Percentiles rank a stretch among this genome's conserved stretches.
Conservation (phyloP, 768 basidiomycete genomes). For the Candolleomyces aberdarensis region DNA sequence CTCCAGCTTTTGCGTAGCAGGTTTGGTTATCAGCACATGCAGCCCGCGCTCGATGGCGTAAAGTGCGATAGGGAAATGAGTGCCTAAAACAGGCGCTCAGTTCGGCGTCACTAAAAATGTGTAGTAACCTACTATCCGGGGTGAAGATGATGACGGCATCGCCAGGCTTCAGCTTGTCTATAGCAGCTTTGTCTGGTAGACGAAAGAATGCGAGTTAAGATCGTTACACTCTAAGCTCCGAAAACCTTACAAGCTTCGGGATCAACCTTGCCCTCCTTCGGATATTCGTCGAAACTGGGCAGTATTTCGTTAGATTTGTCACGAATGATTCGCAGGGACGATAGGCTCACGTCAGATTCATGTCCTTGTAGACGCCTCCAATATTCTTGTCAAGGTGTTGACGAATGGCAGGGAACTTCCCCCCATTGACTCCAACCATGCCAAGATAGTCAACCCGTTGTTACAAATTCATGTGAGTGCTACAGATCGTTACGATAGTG, state of each 20-base stretch:
- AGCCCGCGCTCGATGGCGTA: slow-evolving; percentile 84
- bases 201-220: neutral
- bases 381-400: slow-evolving; percentile 82
- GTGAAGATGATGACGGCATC: slow-evolving; percentile 94
- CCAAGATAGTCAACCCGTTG: slow-evolving; percentile 63
- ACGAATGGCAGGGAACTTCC: slow-evolving; percentile 84
- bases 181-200: slow-evolving; percentile 72
- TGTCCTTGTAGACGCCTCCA: slow-evolving; percentile 77
- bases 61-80: slow-evolving; percentile 81
- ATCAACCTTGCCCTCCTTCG: slow-evolving; percentile 64
- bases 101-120: neutral
- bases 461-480: slow-evolving; percentile 7
- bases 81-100: slow-evolving; percentile 41
- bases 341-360: slow-evolving; percentile 70
- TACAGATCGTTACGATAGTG: neutral
- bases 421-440: slow-evolving; percentile 90
- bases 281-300: slow-evolving; percentile 74
- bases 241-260: slow-evolving; percentile 73
- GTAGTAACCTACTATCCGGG: slow-evolving; percentile 65
- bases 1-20: slow-evolving; percentile 80
- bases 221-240: neutral
- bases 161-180: slow-evolving; percentile 72
- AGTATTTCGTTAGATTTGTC: neutral
- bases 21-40: slow-evolving; percentile 92
- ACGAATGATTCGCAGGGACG: neutral